Evolutionary conservation across 495 filamentous ascomycete genomes (phyloP), one percentile per base, ranked within the genome.

Genomic region (Daldinia concentrica): DNA sequence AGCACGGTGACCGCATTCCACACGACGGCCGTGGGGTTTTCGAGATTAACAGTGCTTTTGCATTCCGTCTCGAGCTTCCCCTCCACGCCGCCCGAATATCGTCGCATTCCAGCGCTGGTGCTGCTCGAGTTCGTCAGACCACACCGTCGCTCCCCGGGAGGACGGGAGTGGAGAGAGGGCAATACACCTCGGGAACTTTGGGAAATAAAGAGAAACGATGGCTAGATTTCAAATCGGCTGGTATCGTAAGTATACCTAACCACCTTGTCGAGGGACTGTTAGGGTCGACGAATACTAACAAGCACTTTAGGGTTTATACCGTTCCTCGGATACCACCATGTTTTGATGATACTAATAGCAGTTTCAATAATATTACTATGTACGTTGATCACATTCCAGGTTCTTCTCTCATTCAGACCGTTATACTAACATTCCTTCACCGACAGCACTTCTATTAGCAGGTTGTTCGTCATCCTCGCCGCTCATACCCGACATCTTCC

Each of bases 321-420:
- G 65, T 93, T 97, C 82, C 89, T 99, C 67, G 95, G 96, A 68
- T 99, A 98, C 81, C 95, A 99, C 82, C 95, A 99, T 88, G 92
- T 98, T 52, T 86, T 99, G 72, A 98, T 99, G 95, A 92, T 98
- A 72, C 82, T 99, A 58, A 97, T 99, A 75, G 93, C 93, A 39
- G 85, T 98, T 51, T 87, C 94, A 1, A 97, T 99, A 77, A 95
- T 99, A 80, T 83, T 99, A 77, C 86, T 99, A 62, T 98, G 95
- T 98, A 85, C 81, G 95, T 84, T 34, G 51, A 17, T 41, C 19
- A 24, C 61, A 48, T 72, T 55, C 50, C 29, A 29, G 8, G 43
- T n/a, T 12, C 17, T 19, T 3, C 11, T 43, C 27, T 24, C 30
- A 12, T 30, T 52, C 29, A 72, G 24, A 24, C 9, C 0, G 5